phyloP scores from a whole-genome alignment of 345 rosid species.

The Moricandia moricandioides region DNA sequence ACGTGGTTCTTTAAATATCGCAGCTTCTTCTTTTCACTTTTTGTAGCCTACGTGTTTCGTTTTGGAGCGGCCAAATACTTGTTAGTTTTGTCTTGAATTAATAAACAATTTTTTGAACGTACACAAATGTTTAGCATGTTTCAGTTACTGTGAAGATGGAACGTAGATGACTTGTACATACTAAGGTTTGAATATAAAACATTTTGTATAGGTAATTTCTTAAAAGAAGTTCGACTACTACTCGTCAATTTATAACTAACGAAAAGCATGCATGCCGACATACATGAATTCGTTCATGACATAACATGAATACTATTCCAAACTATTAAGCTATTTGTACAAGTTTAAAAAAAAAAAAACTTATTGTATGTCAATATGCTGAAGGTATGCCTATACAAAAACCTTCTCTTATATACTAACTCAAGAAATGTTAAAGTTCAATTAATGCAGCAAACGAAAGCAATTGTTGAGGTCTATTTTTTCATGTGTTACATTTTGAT shows the following conservation, averaged over 20 bases:
- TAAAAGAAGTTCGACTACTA: background rate
- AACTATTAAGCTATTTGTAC: background rate
- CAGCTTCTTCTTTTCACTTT: constrained; percentile 6
- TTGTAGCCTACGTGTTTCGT: constrained; percentile 30
- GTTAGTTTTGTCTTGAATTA: background rate
- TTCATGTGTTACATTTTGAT: constrained; percentile 14
- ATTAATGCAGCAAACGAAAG: background rate
- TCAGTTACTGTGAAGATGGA: background rate
- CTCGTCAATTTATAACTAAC: background rate
- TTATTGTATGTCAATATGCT: background rate
- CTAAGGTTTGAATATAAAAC: background rate
- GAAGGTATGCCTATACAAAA: background rate
- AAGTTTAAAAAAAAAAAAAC: background rate
- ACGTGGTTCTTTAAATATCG: constrained; percentile 30
- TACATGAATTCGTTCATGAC: background rate
- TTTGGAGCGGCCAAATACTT: constrained; percentile 17
- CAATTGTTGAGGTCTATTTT: background rate
- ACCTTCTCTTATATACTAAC: background rate
- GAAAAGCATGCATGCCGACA: background rate
- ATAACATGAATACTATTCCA: background rate
- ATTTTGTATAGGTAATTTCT: background rate
- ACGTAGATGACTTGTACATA: background rate
- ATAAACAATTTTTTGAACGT: background rate
- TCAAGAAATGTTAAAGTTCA: background rate
- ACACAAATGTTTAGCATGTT: background rate